Percentiles rank a stretch among this genome's conserved stretches.
phyloP scores from a whole-genome alignment of 78 protist genomes.

The Speleostelium caveatum region DNA sequence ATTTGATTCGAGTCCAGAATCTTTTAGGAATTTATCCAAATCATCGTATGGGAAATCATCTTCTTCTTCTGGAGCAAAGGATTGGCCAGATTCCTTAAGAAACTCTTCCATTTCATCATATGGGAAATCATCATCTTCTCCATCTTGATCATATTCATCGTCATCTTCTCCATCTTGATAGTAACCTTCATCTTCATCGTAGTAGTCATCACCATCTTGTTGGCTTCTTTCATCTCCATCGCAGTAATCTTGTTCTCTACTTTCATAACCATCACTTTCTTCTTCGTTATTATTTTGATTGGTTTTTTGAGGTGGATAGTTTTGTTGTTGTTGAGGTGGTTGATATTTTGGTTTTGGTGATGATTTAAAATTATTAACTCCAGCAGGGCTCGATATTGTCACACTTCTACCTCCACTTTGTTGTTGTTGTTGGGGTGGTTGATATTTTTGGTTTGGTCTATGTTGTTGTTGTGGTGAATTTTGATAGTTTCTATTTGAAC shows the following conservation, averaged over 20 bases:
- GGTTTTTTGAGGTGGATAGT: background rate
- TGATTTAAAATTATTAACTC: too few species aligned
- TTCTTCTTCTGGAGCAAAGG: background rate
- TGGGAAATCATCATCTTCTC: background rate
- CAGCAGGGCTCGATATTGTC: too few species aligned
- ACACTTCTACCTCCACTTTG: too few species aligned
- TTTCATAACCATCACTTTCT: background rate
- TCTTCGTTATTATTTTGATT: background rate
- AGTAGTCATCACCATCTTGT: background rate
- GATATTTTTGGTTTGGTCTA: too few species aligned
- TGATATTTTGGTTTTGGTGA: conserved; percentile 10
- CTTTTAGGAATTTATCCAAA: background rate
- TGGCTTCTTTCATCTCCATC: background rate
- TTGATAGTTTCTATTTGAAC: too few species aligned
- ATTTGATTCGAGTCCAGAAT: background rate
- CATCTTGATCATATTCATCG: background rate
- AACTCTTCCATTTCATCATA: background rate
- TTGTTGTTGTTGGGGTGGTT: too few species aligned
- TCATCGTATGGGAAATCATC: background rate
- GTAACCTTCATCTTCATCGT: background rate
- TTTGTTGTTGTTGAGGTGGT: background rate
- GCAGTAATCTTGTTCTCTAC: background rate
- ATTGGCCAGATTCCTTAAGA: background rate
- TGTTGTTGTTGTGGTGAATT: too few species aligned
- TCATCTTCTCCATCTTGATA: background rate